Evolutionary conservation across 164 flowering plant genomes (phyloP).

Genomic region (Saururus chinensis): DNA sequence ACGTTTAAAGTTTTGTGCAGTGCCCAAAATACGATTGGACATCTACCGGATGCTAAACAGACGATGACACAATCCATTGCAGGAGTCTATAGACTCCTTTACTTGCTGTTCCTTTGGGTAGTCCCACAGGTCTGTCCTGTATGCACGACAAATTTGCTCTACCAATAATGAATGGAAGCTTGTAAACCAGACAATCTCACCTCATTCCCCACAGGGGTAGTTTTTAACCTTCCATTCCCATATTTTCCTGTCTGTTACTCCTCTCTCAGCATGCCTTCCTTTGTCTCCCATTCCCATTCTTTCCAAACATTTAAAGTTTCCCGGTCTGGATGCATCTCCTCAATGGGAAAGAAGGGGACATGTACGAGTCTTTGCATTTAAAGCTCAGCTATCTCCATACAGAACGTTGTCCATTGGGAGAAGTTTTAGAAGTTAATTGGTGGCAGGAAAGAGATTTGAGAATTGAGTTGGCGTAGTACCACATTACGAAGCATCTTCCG

Average conservation of each 20-base stretch:
- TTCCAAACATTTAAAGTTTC: neutral
- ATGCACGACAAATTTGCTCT: constrained; percentile 44
- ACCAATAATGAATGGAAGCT: constrained; percentile 45
- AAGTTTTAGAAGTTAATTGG: neutral
- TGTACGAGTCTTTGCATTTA: constrained; percentile 9
- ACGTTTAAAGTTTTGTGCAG: neutral
- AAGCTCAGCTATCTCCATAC: neutral
- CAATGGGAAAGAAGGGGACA: constrained; percentile 2
- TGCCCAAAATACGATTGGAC: neutral
- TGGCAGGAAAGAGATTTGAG: neutral
- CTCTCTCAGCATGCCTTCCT: constrained; percentile 7
- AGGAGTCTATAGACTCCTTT: constrained; percentile 4
- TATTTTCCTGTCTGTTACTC: constrained; percentile 4
- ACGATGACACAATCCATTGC: constrained; percentile 11
- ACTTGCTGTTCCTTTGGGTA: constrained; percentile 3
- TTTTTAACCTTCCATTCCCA: constrained; percentile 9
- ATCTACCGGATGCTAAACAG: neutral
- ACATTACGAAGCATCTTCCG: neutral
- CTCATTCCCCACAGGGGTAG: neutral
- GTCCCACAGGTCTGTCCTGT: constrained; percentile 53
- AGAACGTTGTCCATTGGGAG: constrained; percentile 5
- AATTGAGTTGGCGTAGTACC: constrained; percentile 2
- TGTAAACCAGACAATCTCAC: constrained; percentile 22
- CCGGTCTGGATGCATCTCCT: neutral
- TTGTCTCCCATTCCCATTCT: neutral